Evolutionary conservation across 2,329 filamentous ascomycete genomes (phyloP).

Genomic region (Beauveria varroae): DNA sequence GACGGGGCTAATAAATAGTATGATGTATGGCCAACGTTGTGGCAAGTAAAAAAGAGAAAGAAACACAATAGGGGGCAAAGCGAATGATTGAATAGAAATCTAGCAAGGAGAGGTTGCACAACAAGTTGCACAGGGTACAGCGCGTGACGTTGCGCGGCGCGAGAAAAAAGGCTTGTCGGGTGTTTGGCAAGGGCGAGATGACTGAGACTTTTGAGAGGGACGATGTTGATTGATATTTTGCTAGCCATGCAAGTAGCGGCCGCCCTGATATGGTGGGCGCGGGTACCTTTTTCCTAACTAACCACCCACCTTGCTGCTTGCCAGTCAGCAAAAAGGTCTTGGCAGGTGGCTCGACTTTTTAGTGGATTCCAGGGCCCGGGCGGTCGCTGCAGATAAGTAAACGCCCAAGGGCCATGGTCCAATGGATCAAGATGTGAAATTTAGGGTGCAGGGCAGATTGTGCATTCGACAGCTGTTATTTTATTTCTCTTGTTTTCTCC

Average conservation of each 20-base stretch:
- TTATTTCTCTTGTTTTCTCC: too few species aligned
- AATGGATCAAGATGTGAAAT: too few species aligned
- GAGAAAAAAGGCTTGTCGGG: background rate
- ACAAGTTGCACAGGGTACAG: background rate
- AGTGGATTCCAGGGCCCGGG: background rate
- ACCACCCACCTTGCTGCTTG: too few species aligned
- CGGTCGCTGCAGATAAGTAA: background rate
- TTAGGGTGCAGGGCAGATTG: too few species aligned
- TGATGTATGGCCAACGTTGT: background rate
- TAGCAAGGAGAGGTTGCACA: background rate
- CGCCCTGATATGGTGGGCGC: too few species aligned
- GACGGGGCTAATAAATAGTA: background rate
- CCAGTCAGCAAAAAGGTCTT: background rate
- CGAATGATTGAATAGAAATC: background rate
- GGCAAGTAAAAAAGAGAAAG: background rate
- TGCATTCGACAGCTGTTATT: too few species aligned
- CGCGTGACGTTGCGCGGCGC: conserved; percentile 8
- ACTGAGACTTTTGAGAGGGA: too few species aligned
- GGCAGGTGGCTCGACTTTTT: conserved; percentile 1
- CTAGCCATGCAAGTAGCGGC: too few species aligned
- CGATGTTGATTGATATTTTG: too few species aligned
- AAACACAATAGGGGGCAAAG: background rate
- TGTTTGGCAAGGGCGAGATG: background rate
- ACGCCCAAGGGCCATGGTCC: background rate
- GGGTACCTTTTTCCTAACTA: too few species aligned